These are phyloP conservation scores for Ganoderma resinaceum DNA, from an alignment of 1,284 basidiomycete genomes.

Conservation along the genomic window DNA sequence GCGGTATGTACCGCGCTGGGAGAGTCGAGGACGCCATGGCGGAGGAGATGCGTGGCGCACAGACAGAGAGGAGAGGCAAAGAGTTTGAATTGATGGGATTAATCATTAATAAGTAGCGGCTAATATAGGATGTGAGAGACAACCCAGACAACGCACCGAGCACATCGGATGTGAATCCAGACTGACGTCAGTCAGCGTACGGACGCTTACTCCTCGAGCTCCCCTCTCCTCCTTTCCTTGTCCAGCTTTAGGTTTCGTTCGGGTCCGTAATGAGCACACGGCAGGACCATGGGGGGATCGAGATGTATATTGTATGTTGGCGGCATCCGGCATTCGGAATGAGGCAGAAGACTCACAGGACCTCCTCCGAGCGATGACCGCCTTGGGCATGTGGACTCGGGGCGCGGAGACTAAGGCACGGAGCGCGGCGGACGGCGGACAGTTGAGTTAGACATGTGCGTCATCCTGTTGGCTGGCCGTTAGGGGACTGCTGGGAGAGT, in stretches of 20 bases:
- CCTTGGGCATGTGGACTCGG: not conserved
- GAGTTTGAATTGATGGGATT: not conserved
- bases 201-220: not conserved
- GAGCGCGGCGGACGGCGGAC: not conserved
- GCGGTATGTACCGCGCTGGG: conserved; percentile 30
- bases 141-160: conserved; percentile 16
- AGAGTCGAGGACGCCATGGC: conserved; percentile 4
- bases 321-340: not conserved
- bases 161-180: conserved; percentile 5
- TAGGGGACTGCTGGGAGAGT: not conserved
- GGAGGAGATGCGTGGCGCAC: not conserved
- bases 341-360: not conserved
- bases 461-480: not conserved
- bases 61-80: not conserved
- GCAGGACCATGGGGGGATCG: not conserved
- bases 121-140: conserved; percentile 1
- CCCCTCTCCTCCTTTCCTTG: not conserved
- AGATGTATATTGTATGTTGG: not conserved
- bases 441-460: conserved; percentile 1
- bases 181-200: conserved; percentile 15
- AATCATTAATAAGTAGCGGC: conserved; percentile 3
- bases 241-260: not conserved
- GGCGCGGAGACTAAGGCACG: not conserved
- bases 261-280: not conserved
- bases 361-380: not conserved